Conservation (phyloP, 768 basidiomycete genomes). For the Galerina sulciceps region DNA sequence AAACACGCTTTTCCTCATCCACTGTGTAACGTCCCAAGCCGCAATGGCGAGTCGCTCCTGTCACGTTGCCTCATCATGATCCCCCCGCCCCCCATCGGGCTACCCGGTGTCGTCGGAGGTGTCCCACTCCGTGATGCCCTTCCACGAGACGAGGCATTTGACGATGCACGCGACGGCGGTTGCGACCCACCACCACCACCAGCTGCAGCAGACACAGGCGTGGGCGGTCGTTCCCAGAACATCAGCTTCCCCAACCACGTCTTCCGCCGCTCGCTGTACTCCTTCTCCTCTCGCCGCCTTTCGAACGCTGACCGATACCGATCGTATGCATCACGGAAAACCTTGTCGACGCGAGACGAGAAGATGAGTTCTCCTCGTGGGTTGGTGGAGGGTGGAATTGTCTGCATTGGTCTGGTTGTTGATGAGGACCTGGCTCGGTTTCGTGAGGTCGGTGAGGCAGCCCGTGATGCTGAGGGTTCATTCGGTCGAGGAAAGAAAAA, state of each 20-base stretch:
- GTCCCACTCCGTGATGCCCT: conserved; percentile 38
- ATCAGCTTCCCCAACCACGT: conserved; percentile 36
- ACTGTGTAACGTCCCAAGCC: conserved; percentile 11
- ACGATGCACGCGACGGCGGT: conserved; percentile 28
- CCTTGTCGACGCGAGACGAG: conserved; percentile 80
- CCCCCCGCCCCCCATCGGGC: conserved; percentile 17
- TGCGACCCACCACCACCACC: conserved; percentile 4
- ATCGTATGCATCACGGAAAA: conserved; percentile 91
- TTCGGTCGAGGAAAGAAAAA: conserved; percentile 59
- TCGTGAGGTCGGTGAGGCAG: conserved; percentile 39
- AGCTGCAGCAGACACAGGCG: conserved; percentile 12
- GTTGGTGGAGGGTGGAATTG: conserved; percentile 89
- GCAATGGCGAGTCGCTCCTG: conserved; percentile 26
- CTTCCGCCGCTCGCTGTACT: conserved; percentile 36
- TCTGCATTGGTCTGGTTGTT: conserved; percentile 62
- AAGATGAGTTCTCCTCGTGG: conserved; percentile 98
- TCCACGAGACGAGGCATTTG: conserved; percentile 29
- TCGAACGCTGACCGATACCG: conserved; percentile 90
- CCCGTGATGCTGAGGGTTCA: conserved; percentile 32
- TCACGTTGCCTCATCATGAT: conserved; percentile 35
- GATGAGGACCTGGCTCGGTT: conserved; percentile 32
- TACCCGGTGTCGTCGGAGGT: conserved; percentile 29
- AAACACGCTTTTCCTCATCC: conserved; percentile 13
- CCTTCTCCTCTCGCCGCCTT: conserved; percentile 68
- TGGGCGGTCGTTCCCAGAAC: conserved; percentile 28